phyloP scores from a whole-genome alignment of 345 rosid genomes.

The Brassica juncea region DNA sequence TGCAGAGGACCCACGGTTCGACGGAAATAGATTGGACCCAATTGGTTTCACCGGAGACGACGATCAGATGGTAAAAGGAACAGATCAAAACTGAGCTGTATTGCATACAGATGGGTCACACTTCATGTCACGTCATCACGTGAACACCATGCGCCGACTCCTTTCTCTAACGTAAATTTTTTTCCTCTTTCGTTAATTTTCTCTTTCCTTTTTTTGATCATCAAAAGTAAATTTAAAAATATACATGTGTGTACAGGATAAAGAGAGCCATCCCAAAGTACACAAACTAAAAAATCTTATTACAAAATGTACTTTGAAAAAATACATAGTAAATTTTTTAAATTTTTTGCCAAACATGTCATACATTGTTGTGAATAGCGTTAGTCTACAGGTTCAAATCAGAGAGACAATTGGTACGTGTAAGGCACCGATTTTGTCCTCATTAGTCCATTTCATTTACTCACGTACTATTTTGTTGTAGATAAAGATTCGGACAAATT shows the following conservation, averaged over 20 bases:
- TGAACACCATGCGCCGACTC: constrained; percentile 38
- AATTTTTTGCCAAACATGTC: not conserved
- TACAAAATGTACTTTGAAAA: not conserved
- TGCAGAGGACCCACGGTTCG: not conserved
- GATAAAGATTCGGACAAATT: constrained; percentile 22
- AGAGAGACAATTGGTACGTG: constrained; percentile 34
- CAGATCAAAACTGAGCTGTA: constrained; percentile 24
- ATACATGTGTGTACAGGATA: not conserved
- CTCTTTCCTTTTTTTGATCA: constrained; percentile 25
- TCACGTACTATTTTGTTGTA: not conserved
- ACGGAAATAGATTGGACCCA: constrained; percentile 15
- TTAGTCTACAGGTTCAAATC: constrained; percentile 32
- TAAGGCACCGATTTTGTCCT: constrained; percentile 41
- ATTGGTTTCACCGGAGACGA: constrained; percentile 10
- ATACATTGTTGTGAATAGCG: constrained; percentile 19
- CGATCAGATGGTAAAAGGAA: constrained; percentile 11
- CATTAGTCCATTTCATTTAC: constrained; percentile 42
- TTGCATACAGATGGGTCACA: constrained; percentile 22
- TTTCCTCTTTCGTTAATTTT: constrained; percentile 37
- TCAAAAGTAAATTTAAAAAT: not conserved
- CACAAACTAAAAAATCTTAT: not conserved
- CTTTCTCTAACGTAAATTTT: constrained; percentile 10
- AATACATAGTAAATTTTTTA: not conserved
- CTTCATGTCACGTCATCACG: constrained; percentile 38
- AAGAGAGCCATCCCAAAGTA: not conserved